These are phyloP conservation scores for Aspergillus mulundensis DNA, from an alignment of 495 filamentous ascomycete species.

Conservation along the genomic window DNA sequence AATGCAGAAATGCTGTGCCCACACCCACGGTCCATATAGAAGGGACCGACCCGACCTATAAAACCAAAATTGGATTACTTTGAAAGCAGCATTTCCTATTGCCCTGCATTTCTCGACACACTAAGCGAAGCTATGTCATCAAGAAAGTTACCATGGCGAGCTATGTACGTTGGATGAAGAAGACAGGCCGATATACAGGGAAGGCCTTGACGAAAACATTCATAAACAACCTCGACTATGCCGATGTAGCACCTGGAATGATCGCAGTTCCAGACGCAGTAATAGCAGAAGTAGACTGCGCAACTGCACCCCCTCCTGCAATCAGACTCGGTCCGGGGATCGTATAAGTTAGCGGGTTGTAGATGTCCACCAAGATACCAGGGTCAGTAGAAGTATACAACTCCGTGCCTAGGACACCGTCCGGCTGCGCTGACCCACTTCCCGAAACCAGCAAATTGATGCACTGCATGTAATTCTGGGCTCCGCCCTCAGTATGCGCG, in stretches of 20 bases:
- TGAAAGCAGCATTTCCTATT: too few species aligned
- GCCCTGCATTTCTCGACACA: too few species aligned
- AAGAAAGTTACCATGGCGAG: neutral
- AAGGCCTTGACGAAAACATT: neutral
- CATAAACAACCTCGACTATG: neutral
- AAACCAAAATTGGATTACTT: too few species aligned
- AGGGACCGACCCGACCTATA: too few species aligned
- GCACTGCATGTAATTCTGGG: constrained; percentile 70
- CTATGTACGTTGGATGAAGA: neutral
- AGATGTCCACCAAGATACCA: constrained; percentile 58
- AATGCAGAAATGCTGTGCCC: too few species aligned
- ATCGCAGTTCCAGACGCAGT: constrained; percentile 20
- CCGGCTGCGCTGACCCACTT: constrained; percentile 43
- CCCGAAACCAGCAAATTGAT: constrained; percentile 63
- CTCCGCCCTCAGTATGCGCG: constrained; percentile 47
- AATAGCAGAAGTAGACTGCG: constrained; percentile 20
- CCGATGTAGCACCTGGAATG: neutral
- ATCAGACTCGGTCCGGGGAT: constrained; percentile 44
- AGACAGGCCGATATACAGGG: neutral
- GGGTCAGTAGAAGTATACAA: constrained; percentile 52
- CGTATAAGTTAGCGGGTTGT: constrained; percentile 39
- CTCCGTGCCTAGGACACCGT: constrained; percentile 52
- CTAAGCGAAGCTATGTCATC: too few species aligned
- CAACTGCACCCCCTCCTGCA: constrained; percentile 18
- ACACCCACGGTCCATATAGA: too few species aligned